Evolutionary conservation across 108 stramenopile species (phyloP), one percentile per base, ranked within the genome.

Genomic region (Mediolabrus comicus): DNA sequence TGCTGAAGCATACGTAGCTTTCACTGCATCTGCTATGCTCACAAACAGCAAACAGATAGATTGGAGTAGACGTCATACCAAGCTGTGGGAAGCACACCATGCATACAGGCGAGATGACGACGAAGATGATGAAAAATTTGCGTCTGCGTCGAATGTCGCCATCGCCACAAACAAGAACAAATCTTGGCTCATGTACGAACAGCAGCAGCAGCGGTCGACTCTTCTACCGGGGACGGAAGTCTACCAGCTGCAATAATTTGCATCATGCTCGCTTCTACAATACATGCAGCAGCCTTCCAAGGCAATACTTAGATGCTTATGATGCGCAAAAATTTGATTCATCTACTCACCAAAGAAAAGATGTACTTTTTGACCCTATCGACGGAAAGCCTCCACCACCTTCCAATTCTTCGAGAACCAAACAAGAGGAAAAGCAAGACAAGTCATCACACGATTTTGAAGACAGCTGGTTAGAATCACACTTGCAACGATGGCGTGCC

Each of bases 331-430:
- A 84, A n/a, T 90, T 82, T 54, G 92, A 93, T 62, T 64, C 74
- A 14, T 31, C 13, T 3, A 93, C 89, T 27, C 61, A 69, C 53
- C 92, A 93, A 80, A 46, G 92, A 32, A 82, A 76, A 26, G 89
- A 90, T 74, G 84, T 90, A 13, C 52, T 31, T 11, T 84, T 80
- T 62, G 84, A 90, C 54, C 38, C 53, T 12, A 39, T 75, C 2
- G 81, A 67, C 53, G 92, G 89, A 8, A 90, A 84, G 51, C 75
- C 75, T 32, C 86, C 87, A 16, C 13, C 51, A 32, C 24, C 77
- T 25, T 27, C 36, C 41, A 2, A 65, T 53, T 2, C 52, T 58
- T 14, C 11, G 3, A 73, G 57, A 22, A 27, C 26, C 52, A 35
- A 57, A 46, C 36, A 29, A 25, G 19, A 25, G 17, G 16, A 57